A percentile compares a stretch with the other conserved stretches of the same genome.
Conservation (phyloP, 129 eudicot species). For the carrot (Daucus carota) region DNA sequence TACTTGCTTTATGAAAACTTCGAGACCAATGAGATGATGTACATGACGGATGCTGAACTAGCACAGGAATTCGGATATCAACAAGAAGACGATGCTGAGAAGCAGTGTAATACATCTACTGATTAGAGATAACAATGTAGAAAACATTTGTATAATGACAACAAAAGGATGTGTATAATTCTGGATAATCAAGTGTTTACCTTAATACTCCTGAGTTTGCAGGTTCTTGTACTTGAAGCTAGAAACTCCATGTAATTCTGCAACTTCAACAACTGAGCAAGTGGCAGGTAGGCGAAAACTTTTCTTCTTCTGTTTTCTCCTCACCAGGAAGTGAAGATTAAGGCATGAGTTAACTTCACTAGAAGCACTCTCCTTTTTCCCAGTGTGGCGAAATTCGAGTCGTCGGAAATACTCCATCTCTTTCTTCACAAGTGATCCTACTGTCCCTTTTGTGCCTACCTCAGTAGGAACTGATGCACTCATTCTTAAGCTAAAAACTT, state of each 20-base stretch:
- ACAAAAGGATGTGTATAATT: background rate
- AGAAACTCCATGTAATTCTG: background rate
- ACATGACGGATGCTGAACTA: background rate
- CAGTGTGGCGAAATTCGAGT: background rate
- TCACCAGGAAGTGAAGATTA: background rate
- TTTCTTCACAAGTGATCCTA: conserved; percentile 6
- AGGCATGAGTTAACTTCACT: background rate
- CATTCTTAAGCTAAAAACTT: background rate
- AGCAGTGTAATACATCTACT: background rate
- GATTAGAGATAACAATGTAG: background rate
- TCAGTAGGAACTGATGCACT: background rate
- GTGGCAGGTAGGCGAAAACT: background rate
- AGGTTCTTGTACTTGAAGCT: conserved; percentile 1
- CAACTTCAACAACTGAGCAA: conserved; percentile 8
- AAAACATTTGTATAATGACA: background rate
- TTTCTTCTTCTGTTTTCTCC: background rate
- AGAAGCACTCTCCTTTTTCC: background rate
- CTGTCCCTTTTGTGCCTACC: conserved; percentile 3
- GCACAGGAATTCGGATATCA: background rate
- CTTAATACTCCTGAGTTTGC: background rate
- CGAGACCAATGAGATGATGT: background rate
- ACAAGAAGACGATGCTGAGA: background rate
- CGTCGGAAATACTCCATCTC: conserved; percentile 4
- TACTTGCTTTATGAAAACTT: background rate
- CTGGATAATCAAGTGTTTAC: background rate